Percentiles rank a stretch among this genome's conserved stretches.
Conservation (phyloP, 345 rosid genomes). For the Crucihimalaya himalaica region DNA sequence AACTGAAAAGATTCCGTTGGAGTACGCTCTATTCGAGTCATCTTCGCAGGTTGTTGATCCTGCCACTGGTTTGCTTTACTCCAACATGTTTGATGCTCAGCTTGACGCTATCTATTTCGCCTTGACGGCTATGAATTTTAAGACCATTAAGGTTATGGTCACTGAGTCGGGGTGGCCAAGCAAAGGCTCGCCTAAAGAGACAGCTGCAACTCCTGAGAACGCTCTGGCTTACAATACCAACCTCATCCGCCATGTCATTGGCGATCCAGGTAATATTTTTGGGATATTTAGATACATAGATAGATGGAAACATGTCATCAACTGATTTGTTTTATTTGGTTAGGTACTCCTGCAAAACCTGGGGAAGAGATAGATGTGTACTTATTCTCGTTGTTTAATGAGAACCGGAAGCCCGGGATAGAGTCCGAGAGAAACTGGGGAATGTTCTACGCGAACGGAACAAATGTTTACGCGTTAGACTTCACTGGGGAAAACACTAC, state of each 20-base stretch:
- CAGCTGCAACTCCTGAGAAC: slow-evolving; percentile 86
- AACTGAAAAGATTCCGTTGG: slow-evolving; percentile 64
- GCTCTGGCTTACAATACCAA: slow-evolving; percentile 76
- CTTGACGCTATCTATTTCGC: slow-evolving; percentile 85
- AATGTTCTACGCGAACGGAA: slow-evolving; percentile 75
- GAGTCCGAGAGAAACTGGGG: slow-evolving; percentile 97
- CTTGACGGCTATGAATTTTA: slow-evolving; percentile 62
- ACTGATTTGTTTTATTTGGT: background rate
- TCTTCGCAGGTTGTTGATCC: slow-evolving; percentile 82
- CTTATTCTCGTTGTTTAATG: slow-evolving; percentile 86
- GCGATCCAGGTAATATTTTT: slow-evolving; percentile 53
- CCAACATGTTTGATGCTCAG: slow-evolving; percentile 98
- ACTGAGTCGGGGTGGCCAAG: slow-evolving; percentile 97
- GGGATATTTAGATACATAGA: background rate
- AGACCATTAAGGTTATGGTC: slow-evolving; percentile 79
- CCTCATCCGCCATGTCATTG: slow-evolving; percentile 76
- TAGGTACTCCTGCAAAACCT: slow-evolving; percentile 80
- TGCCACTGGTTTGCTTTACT: slow-evolving; percentile 83
- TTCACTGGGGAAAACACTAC: slow-evolving; percentile 66
- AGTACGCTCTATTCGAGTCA: slow-evolving; percentile 74
- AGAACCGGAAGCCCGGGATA: slow-evolving; percentile 81
- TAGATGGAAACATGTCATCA: background rate
- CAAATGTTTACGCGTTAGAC: slow-evolving; percentile 72
- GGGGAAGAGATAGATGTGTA: slow-evolving; percentile 77
- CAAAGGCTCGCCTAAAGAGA: slow-evolving; percentile 80